Conservation (phyloP, 2,329 filamentous ascomycete genomes). For the Fusarium sp. region DNA sequence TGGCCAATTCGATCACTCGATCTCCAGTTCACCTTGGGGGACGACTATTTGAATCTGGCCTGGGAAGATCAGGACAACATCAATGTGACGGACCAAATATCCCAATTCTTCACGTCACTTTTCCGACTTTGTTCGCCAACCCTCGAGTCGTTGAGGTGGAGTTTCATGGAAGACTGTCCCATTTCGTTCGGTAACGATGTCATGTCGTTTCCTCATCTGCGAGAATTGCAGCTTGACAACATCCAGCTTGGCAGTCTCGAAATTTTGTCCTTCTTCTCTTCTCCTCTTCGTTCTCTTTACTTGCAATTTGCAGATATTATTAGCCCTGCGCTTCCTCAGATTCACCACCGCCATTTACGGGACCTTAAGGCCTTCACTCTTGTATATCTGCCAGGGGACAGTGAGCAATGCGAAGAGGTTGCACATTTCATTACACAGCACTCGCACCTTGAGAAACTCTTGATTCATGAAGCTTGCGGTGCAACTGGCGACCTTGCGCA, state of each 20-base stretch:
- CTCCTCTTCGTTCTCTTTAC: not conserved
- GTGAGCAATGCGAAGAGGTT: not conserved
- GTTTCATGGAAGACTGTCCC: too few relatives aligned
- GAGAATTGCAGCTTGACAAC: not conserved
- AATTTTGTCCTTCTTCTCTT: not conserved
- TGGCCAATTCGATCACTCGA: not conserved
- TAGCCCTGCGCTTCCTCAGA: too few relatives aligned
- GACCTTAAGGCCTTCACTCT: not conserved
- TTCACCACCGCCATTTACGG: not conserved
- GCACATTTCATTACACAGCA: slow-evolving; percentile 10
- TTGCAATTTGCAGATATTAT: not conserved
- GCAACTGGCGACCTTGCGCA: not conserved
- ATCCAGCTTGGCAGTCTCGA: not conserved
- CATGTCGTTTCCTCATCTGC: slow-evolving; percentile 11
- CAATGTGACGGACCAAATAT: not conserved
- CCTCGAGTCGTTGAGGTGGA: slow-evolving; percentile 19
- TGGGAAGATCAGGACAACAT: too few relatives aligned
- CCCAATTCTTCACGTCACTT: slow-evolving; percentile 4
- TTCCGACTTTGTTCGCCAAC: slow-evolving; percentile 16
- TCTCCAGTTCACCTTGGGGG: not conserved
- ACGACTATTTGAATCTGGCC: not conserved
- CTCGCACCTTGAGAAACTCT: not conserved
- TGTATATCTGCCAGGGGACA: not conserved
- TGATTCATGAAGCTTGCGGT: not conserved
- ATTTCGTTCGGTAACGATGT: not conserved